Conservation (phyloP, 495 filamentous ascomycete species). For the Hyphodiscus hymeniophilus region DNA sequence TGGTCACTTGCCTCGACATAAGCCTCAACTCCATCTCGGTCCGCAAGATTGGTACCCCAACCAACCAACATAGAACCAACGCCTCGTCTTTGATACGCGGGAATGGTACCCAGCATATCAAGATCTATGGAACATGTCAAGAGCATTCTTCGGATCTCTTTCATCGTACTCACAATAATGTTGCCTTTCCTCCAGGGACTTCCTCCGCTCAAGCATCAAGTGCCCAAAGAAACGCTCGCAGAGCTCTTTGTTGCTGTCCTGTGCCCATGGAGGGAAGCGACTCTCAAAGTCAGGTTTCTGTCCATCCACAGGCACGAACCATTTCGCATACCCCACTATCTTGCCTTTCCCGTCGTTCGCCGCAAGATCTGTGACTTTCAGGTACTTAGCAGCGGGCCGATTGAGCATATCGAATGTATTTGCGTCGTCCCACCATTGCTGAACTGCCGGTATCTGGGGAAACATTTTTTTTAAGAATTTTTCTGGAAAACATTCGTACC, state of each 20-base stretch:
- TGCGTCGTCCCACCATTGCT: constrained; percentile 3
- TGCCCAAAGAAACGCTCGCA: not conserved
- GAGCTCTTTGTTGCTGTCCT: not conserved
- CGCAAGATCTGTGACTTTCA: not conserved
- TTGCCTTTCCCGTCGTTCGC: not conserved
- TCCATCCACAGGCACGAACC: not conserved
- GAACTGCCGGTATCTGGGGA: not conserved
- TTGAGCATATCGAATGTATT: constrained; percentile 1
- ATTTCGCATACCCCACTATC: constrained; percentile 3
- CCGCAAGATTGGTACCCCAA: constrained; percentile 34
- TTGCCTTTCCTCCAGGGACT: not conserved
- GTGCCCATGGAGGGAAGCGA: constrained; percentile 1
- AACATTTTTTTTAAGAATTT: constrained; percentile 1
- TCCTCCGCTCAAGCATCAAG: not conserved
- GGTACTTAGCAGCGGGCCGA: not conserved
- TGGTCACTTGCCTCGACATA: constrained; percentile 14
- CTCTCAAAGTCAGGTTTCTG: not conserved
- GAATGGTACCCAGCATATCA: constrained; percentile 32
- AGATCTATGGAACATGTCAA: constrained; percentile 17
- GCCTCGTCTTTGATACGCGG: constrained; percentile 28
- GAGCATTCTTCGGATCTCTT: no score
- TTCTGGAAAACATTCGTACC: constrained; percentile 4
- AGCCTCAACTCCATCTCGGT: constrained; percentile 25
- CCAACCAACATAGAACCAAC: constrained; percentile 31
- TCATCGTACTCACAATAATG: constrained; percentile 2